Percentiles rank a stretch among this genome's conserved stretches.
Conservation (phyloP, 352 stramenopile species). For the Phytophthora hibernalis region DNA sequence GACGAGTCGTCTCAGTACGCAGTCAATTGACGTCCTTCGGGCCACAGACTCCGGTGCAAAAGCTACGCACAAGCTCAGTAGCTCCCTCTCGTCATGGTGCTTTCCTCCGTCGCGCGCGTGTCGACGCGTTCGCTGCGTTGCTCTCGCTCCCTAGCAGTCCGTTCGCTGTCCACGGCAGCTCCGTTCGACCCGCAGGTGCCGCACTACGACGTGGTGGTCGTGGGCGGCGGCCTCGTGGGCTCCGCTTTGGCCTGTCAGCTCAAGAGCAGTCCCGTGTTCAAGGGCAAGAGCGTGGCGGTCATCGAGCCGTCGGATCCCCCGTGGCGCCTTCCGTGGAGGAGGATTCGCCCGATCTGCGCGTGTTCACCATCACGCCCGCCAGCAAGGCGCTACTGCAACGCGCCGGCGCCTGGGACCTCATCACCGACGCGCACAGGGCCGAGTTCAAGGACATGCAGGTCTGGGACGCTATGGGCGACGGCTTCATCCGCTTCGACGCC, state of each 20-base stretch:
- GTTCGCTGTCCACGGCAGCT: constrained; percentile 30
- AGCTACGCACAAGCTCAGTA: constrained; percentile 27
- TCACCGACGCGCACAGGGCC: constrained; percentile 59
- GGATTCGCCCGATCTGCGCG: constrained; percentile 83
- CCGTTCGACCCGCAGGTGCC: constrained; percentile 42
- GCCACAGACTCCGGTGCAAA: constrained; percentile 38
- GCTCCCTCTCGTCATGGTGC: constrained; percentile 31
- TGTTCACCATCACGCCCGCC: constrained; percentile 91
- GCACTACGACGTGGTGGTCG: constrained; percentile 85
- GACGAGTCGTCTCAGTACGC: background rate
- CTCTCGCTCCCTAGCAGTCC: constrained; percentile 13
- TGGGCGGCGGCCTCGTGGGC: constrained; percentile 86
- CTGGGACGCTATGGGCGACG: constrained; percentile 91
- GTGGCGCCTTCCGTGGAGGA: constrained; percentile 53
- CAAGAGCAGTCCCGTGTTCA: constrained; percentile 79
- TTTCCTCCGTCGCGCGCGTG: constrained; percentile 32
- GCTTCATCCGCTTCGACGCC: constrained; percentile 90
- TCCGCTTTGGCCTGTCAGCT: constrained; percentile 83
- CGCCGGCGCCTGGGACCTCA: constrained; percentile 80
- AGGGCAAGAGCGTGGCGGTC: constrained; percentile 79
- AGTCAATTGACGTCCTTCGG: constrained; percentile 22
- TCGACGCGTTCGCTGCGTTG: constrained; percentile 32
- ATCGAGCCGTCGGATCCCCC: constrained; percentile 68
- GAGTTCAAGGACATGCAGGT: constrained; percentile 92
- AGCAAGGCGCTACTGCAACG: constrained; percentile 83